Base-by-base conservation (phyloP, 2,329 filamentous ascomycete species). In the Epichloe gansuensis region DNA sequence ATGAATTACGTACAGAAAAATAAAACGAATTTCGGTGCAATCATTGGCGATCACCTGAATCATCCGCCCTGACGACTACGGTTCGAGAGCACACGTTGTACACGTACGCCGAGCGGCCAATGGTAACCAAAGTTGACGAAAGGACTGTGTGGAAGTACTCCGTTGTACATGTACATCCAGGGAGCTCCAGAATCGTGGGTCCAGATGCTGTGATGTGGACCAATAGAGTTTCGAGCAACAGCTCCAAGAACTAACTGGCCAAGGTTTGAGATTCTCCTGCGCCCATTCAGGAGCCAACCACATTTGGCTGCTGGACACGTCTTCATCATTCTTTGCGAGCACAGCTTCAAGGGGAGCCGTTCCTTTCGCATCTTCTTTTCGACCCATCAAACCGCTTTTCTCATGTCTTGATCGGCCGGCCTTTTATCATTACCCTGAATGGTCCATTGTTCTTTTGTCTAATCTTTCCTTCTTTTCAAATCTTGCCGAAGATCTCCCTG, bases 401-500 rank as follows among this genome's bases (percentile, higher is more conserved):
- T 35, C 25, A 28, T 48, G 35, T 48, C 15, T 48, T 46, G 13
- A 47, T 51, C 35, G 7, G 13, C 23, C 45, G 43, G 43, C 48
- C 46, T 47, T 52, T 56, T 55, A 13, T 50, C 48, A 53, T 51
- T 51, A 46, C 31, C 34, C 39, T 44, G 56, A 49, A 35, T 52
- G 52, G 47, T 31, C 39, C 15, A 15, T 44, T 12, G 4, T 46
- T 34, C 9, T 23, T 17, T 46, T 46, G 15, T 46, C 43, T 15
- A 11, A 49, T 44, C 35, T 42, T 50, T 48, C 39, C 28, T 58
- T 58, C 56, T 56, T 57, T 58, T 58, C 12, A 15, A 37, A 11
- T 13, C 2, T 5, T 4, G n/a, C 13, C 25, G 38, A 15, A 28
- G 28, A 23, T 17, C 28, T 17, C 28, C 5, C 25, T 12, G 21